A percentile compares a stretch with the other conserved stretches of the same genome.
Evolutionary conservation across 2,329 filamentous ascomycete species (phyloP).

Genomic region (Parafenestella ontariensis): DNA sequence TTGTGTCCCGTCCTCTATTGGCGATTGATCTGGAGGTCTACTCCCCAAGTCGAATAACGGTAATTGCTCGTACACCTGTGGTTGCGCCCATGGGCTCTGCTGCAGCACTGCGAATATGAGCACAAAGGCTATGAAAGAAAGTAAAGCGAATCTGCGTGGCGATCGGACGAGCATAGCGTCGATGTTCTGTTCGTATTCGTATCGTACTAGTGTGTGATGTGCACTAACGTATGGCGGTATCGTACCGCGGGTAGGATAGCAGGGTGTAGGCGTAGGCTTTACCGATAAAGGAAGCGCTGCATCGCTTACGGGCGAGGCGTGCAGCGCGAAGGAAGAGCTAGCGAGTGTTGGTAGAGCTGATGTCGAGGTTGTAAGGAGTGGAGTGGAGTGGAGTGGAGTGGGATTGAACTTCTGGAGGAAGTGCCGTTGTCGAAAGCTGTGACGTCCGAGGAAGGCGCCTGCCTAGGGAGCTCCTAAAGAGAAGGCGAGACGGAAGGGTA

Average conservation of each 20-base stretch:
- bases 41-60: slow-evolving; percentile 25
- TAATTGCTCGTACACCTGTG: slow-evolving; percentile 35
- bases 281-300: slow-evolving; percentile 23
- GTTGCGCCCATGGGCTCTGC: slow-evolving; percentile 37
- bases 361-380: slow-evolving; percentile 11
- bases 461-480: slow-evolving; percentile 5
- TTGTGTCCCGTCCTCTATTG: neutral
- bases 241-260: slow-evolving; percentile 12
- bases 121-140: slow-evolving; percentile 45
- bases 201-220: slow-evolving; percentile 14
- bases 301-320: slow-evolving; percentile 19
- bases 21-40: slow-evolving; percentile 15
- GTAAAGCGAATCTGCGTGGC: slow-evolving; percentile 48
- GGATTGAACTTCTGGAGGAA: neutral
- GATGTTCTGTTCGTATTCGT: slow-evolving; percentile 28
- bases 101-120: slow-evolving; percentile 39
- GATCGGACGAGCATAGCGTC: slow-evolving; percentile 45
- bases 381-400: neutral
- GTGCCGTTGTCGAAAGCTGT: neutral
- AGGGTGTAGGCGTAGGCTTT: slow-evolving; percentile 19
- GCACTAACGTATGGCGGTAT: slow-evolving; percentile 26
- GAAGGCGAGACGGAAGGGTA: slow-evolving; percentile 6
- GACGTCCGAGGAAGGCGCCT: slow-evolving; percentile 8
- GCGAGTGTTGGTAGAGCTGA: slow-evolving; percentile 6
- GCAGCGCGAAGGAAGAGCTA: slow-evolving; percentile 10